Base-by-base conservation (phyloP, 2,329 filamentous ascomycete genomes). In the Ophiostoma perfectum region DNA sequence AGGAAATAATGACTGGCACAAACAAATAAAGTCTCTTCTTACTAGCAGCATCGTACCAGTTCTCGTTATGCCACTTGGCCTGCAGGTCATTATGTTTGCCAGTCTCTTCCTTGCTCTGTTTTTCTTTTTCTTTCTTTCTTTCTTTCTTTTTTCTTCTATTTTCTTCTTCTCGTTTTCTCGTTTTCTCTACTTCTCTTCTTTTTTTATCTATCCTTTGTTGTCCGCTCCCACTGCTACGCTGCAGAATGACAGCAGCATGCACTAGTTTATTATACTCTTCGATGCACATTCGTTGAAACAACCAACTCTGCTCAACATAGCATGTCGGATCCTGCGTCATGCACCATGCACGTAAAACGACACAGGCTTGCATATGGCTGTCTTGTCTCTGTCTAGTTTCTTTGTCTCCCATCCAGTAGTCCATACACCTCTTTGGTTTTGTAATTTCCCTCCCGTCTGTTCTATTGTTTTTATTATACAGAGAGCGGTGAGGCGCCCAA, bases 321-420 rank as follows among this genome's bases (percentile, higher is more conserved):
- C 36, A 39, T 18, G 62, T 41, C 38, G 44, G 41, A 64, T 45
- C 16, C 62, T 64, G 62, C 62, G 42, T 64, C 63, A 65, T 65
- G 63, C 63, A 65, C 63, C 63, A 38, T 65, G 63, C 63, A 65
- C 63, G 42, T 65, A 65, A 65, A 65, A 44, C 41, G 18, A 18
- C 11, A 64, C 16, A 45, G 11, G 12, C 63, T 36, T 45, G 44
- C 41, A 65, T 47, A 27, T 27, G 27, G 41, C 18, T 64, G n/a
- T 65, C 63, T 47, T 42, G 9, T 65, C 16, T 36, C 42, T 14
- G 5, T 47, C 39, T 18, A 8, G 14, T 41, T 38, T 27, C 6
- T 63, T 63, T 9, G 27, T 36, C 18, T 60, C 36, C 27, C 14
- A 6, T 5, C 27, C 27, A 27, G 27, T 27, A 27, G 27, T 27